Evolutionary conservation across 2,329 filamentous ascomycete species (phyloP).

Genomic region (Metarhizium humberi): DNA sequence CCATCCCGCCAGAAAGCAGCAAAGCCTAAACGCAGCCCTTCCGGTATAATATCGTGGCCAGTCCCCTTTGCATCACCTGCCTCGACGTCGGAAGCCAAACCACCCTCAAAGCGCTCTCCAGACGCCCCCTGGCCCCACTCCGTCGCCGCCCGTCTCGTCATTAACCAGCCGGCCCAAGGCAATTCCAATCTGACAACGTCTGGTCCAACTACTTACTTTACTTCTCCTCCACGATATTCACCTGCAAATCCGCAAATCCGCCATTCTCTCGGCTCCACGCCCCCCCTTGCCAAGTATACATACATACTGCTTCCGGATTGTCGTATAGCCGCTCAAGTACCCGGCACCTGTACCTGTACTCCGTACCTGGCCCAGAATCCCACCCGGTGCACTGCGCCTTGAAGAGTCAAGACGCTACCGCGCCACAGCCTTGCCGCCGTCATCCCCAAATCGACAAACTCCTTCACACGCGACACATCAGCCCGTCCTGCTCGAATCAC

Average conservation of each 20-base stretch:
- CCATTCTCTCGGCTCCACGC: background rate
- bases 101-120: conserved; percentile 3
- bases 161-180: background rate
- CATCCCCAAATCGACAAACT: background rate
- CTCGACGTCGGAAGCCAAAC: conserved; percentile 5
- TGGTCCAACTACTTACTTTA: background rate
- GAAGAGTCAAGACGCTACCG: conserved; percentile 1
- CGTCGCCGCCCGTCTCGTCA: background rate
- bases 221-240: background rate
- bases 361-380: conserved; percentile 2
- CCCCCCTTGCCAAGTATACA: background rate
- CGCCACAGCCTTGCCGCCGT: conserved; percentile 5
- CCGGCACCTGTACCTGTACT: background rate
- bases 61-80: conserved; percentile 10
- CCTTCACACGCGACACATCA: background rate
- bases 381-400: conserved; percentile 3
- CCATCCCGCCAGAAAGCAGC: conserved; percentile 9
- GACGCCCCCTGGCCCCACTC: background rate
- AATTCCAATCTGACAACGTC: too few species aligned
- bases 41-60: conserved; percentile 26
- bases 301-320: background rate
- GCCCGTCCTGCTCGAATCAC: conserved; percentile 4
- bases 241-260: background rate
- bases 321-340: background rate
- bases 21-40: conserved; percentile 18